Evolutionary conservation across 2,329 filamentous ascomycete genomes (phyloP), one percentile per base, ranked within the genome.

Genomic region (Curvularia sp.): DNA sequence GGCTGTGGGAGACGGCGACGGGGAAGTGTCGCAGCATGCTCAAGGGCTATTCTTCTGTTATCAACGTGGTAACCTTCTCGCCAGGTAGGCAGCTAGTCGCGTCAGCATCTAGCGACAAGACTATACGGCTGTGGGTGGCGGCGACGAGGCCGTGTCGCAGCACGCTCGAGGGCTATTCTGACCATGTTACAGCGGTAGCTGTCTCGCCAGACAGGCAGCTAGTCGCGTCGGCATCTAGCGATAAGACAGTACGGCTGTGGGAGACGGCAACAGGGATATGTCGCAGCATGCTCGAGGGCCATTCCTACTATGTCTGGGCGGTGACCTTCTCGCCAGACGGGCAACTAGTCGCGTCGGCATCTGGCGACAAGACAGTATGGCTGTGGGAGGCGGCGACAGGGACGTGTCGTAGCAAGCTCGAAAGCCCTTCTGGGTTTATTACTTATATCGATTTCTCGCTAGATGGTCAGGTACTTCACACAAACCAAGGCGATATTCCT

Each of bases 401-500:
- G n/a, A 41, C n/a, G 30, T 46, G 32, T 50, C 13, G 21, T 30
- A 45, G 39, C 32, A 47, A 27, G 32, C 52, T 59, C 0, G 34
- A 59, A 5, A 28, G 51, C 43, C 47, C 52, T 55, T 46, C 28
- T n/a, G 5, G 18, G n/a, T 28, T 5, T 7, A 25, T 53, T 19
- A 23, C 3, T 7, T 48, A 34, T 9, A 34, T 59, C 3, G 12
- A 19, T 28, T 54, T 53, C 25, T 52, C 43, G 3, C 34, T 6
- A 32, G 25, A 55, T 23, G 23, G 43, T 10, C 34, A 55, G 27
- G 38, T 46, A 21, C 42, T 58, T 21, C 28, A 54, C 27, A 63
- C 53, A 3, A 42, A 61, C 39, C 1, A 9, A 54, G 55, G 57
- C 12, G 49, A 61, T 30, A 57, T 61, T 53, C 25, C 56, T 58